Base-by-base conservation (phyloP, 176 grass and related monocot species). In the maize (Zea mays) region DNA sequence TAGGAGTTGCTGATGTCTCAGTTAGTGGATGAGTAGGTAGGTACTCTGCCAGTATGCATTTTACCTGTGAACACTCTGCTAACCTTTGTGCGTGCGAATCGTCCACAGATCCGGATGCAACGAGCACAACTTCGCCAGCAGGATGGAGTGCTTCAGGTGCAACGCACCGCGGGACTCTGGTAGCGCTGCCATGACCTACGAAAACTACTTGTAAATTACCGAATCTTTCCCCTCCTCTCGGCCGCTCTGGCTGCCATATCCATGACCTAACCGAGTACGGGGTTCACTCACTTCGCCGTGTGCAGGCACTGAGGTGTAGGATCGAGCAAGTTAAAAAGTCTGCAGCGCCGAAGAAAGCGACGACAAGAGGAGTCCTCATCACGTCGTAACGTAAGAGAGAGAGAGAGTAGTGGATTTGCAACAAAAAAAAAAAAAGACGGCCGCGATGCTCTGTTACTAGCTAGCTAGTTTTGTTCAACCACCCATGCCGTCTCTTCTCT, bases 41-140 rank as follows among this genome's bases (percentile, higher is more conserved):
- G 10, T 79, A 67, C 0, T 16, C 13, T 49, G 10, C 17, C 20
- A 12, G 13, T 20, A 48, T 71, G 39, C 38, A 71, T 71, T 47
- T 62, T 12, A 2, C 2, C 4, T 60, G 6, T 19, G 38, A 34
- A 55, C 6, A 45, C 40, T 27, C 17, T 19, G 7, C 40, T 74
- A 83, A 80, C 8, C 2, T 8, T 51, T 65, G 27, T 16, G 20
- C 1, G 6, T 51, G 36, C 17, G 38, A 79, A 67, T 42, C 27
- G n/a, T 51, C 14, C 20, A 21, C 85, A 97, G 93, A 85, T 87
- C 93, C 69, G 93, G 93, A 81, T 97, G 93, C 93, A 97, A 97
- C 56, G 93, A 97, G 83, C 93, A 97, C 93, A 97, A 97, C 88
- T 97, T 97, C 33, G 93, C 93, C 4, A 97, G 90, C 85, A 93